Conservation (phyloP, 2,329 filamentous ascomycete species). For the Neonectria ditissima region DNA sequence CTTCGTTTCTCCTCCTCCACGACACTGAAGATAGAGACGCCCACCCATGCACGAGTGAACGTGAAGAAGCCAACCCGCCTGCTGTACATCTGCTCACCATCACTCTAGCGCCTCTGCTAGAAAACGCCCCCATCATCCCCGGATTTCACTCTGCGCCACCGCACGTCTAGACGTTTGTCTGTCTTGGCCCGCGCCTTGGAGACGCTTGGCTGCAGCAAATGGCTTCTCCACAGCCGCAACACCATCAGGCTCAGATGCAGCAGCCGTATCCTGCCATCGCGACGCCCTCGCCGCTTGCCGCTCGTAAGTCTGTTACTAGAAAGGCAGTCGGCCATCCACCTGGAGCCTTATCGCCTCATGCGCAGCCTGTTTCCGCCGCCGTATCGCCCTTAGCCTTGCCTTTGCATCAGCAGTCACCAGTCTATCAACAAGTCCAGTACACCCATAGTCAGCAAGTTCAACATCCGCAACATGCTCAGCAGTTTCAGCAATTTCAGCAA, state of each 20-base stretch:
- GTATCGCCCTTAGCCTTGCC: background rate
- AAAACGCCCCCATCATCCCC: background rate
- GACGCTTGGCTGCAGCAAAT: constrained; percentile 7
- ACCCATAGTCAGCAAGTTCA: background rate
- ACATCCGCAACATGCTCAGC: background rate
- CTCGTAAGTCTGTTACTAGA: constrained; percentile 6
- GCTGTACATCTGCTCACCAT: background rate
- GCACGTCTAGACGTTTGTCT: too few relatives aligned
- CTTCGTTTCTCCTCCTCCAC: background rate
- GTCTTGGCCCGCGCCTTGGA: background rate
- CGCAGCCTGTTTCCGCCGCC: background rate
- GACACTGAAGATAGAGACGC: background rate
- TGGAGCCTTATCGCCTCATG: background rate
- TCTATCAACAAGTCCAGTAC: background rate
- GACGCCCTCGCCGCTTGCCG: constrained; percentile 13
- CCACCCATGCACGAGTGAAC: background rate
- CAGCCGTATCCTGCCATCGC: constrained; percentile 13
- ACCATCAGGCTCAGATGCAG: constrained; percentile 13
- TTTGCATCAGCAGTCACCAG: constrained; percentile 3
- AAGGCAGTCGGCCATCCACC: constrained; percentile 6
- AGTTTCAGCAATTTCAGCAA: background rate
- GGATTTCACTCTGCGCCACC: background rate
- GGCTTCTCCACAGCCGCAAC: constrained; percentile 10
- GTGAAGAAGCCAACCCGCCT: background rate
- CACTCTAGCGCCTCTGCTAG: background rate